Conservation (phyloP, 2,329 filamentous ascomycete genomes). For the Fusarium circinatum region DNA sequence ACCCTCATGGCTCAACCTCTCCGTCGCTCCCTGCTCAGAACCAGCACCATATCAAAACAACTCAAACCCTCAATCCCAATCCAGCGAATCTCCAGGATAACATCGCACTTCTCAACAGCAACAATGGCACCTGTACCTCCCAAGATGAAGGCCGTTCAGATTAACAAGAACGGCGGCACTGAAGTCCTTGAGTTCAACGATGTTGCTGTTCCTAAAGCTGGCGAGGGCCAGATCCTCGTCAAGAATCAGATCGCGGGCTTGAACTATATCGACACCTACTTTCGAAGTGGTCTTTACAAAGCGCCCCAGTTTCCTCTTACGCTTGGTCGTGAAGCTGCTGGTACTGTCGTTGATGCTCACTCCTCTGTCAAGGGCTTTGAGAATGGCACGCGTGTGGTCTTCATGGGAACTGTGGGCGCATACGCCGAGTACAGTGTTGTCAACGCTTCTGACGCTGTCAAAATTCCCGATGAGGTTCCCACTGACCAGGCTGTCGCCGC, state of each 20-base stretch:
- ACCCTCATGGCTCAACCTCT: conserved; percentile 35
- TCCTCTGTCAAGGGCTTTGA: conserved; percentile 65
- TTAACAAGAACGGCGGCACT: conserved; percentile 71
- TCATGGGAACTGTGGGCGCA: conserved; percentile 61
- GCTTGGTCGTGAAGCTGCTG: conserved; percentile 82
- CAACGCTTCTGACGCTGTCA: conserved; percentile 64
- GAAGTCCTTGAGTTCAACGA: conserved; percentile 79
- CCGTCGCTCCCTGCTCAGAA: conserved; percentile 33
- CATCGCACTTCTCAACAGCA: conserved; percentile 18
- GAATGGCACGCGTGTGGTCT: conserved; percentile 77
- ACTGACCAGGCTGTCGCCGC: conserved; percentile 73
- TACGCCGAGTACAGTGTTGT: conserved; percentile 69
- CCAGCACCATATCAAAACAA: conserved; percentile 5
- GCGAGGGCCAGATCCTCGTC: conserved; percentile 79
- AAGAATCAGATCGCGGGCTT: conserved; percentile 84
- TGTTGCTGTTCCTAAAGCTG: conserved; percentile 72
- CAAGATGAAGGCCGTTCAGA: conserved; percentile 74
- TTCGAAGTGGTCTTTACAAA: conserved; percentile 84
- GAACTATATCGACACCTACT: conserved; percentile 94
- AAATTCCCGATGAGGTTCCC: conserved; percentile 70
- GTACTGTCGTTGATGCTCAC: conserved; percentile 72
- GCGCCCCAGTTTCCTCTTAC: conserved; percentile 74
- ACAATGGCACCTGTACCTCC: conserved; percentile 80
- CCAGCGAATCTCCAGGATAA: conserved; percentile 13
- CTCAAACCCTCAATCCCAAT: neutral